Evolutionary conservation across 371 early-diverging fungal species (phyloP).

Genomic region (Syncephalastrum contaminatum): DNA sequence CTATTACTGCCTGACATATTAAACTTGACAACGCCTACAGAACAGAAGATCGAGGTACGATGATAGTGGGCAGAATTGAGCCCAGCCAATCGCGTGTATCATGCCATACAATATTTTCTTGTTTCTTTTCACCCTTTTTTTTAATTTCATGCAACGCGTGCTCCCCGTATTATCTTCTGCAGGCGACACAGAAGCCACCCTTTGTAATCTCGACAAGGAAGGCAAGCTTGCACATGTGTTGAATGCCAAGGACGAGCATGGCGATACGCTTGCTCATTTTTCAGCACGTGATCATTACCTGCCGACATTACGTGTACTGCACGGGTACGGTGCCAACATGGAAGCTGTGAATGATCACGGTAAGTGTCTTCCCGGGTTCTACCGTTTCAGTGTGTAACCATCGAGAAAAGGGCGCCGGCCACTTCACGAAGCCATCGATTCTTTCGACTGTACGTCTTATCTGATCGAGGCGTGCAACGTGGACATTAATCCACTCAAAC

Average conservation of each 20-base stretch:
- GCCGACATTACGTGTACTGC: constrained; percentile 25
- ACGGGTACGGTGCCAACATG: constrained; percentile 31
- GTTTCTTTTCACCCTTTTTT: too few relatives aligned
- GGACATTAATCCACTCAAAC: constrained; percentile 50
- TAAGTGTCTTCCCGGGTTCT: constrained; percentile 7
- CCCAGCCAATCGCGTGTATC: too few relatives aligned
- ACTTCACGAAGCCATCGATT: constrained; percentile 51
- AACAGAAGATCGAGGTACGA: too few relatives aligned
- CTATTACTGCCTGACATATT: too few relatives aligned
- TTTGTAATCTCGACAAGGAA: too few relatives aligned
- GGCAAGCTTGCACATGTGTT: constrained; percentile 5
- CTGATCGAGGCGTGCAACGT: constrained; percentile 31
- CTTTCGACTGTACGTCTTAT: constrained; percentile 32
- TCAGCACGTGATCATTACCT: constrained; percentile 41
- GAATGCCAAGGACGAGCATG: constrained; percentile 35
- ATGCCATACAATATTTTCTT: too few relatives aligned
- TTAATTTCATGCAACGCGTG: too few relatives aligned
- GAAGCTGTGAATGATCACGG: constrained; percentile 49
- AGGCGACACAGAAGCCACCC: too few relatives aligned
- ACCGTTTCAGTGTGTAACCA: neutral
- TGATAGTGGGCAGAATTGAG: too few relatives aligned
- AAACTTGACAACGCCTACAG: too few relatives aligned
- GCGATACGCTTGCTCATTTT: constrained; percentile 52
- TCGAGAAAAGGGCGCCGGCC: constrained; percentile 39
- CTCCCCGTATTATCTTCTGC: too few relatives aligned